Percentiles rank a stretch among this genome's conserved stretches.
phyloP scores from a whole-genome alignment of 352 stramenopile genomes.

The Blastocystis sp. region DNA sequence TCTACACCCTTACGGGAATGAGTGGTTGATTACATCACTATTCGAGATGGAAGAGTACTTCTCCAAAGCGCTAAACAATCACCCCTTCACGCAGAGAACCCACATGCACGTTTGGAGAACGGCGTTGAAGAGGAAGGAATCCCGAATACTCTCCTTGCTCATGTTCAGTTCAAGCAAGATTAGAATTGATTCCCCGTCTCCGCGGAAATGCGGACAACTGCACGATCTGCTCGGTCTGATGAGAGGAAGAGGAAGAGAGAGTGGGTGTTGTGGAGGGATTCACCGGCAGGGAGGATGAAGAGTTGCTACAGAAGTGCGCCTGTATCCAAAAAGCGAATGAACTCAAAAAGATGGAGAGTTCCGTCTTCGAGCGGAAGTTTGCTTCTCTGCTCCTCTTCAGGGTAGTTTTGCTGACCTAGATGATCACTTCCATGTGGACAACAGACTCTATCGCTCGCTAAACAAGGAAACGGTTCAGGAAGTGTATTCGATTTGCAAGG shows the following conservation, averaged over 20 bases:
- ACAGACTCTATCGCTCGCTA: constrained; percentile 14
- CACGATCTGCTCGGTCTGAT: too few species aligned
- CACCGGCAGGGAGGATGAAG: constrained; percentile 35
- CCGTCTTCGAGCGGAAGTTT: constrained; percentile 6
- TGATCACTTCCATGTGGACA: neutral
- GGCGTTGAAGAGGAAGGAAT: constrained; percentile 32
- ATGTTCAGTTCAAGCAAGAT: neutral
- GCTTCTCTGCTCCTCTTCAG: neutral
- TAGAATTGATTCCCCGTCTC: neutral
- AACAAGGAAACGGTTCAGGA: neutral
- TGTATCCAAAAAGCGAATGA: constrained; percentile 18
- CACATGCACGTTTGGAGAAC: constrained; percentile 49
- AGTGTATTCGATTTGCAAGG: neutral
- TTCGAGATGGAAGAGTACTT: constrained; percentile 34
- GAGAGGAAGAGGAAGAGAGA: constrained; percentile 26
- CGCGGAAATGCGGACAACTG: neutral
- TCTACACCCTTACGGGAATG: constrained; percentile 10
- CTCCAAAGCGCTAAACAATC: constrained; percentile 26
- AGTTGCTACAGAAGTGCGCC: constrained; percentile 3
- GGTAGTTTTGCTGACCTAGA: constrained; percentile 21
- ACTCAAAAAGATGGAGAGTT: constrained; percentile 1
- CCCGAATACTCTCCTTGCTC: neutral
- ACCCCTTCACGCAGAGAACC: neutral
- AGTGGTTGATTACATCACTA: neutral
- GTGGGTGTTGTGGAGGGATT: neutral